Base-by-base conservation (phyloP, 805 yeast species). In the Schizosaccharomyces lindneri region DNA sequence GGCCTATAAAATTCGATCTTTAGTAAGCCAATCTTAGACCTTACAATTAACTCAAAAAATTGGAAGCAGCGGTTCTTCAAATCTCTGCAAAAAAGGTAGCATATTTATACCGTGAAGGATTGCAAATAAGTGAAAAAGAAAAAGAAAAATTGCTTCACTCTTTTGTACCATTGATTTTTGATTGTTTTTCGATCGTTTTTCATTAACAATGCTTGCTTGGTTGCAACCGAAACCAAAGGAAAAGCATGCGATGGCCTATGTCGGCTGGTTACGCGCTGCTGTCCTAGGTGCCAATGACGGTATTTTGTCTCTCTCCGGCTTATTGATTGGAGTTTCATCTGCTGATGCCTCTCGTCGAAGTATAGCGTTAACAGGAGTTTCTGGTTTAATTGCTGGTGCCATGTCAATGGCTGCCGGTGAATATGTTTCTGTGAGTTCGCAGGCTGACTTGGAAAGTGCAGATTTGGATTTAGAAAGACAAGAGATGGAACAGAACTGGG, bases 261-360 rank as follows among this genome's bases (percentile, higher is more conserved):
- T 51, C 32, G 39, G 57, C n/a, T 51, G 57, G 57, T 29, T 51
- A 29, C 32, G 57, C 4, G 57, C 57, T 5, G n/a, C 36, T 7
- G 57, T 51, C 15, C 57, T 51, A 13, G 57, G 57, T 24, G 57
- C 57, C 32, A 51, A 51, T 17, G 57, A 51, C n/a, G 57, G 57
- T 24, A 51, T 51, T 1, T 11, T 51, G 13, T 51, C 57, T 17
- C 4, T 29, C 13, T 51, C 57, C 5, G 36, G 57, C 27, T 51
- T 51, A 51, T 29, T 51, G n/a, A 29, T 51, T 17, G 57, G 57
- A 19, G 36, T 51, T 11, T 17, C 27, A 5, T 21, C 57, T 11
- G 31, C 57, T 51, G 27, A 51, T 6, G 36, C 36, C n/a, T 21
- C 31, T 51, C 31, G 13, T 5, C 21, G 27, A 24, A 29, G 6